These are phyloP conservation scores for Pelargonium fulgidum DNA, from an alignment of 441 rosid species.

Conservation along the genomic window DNA sequence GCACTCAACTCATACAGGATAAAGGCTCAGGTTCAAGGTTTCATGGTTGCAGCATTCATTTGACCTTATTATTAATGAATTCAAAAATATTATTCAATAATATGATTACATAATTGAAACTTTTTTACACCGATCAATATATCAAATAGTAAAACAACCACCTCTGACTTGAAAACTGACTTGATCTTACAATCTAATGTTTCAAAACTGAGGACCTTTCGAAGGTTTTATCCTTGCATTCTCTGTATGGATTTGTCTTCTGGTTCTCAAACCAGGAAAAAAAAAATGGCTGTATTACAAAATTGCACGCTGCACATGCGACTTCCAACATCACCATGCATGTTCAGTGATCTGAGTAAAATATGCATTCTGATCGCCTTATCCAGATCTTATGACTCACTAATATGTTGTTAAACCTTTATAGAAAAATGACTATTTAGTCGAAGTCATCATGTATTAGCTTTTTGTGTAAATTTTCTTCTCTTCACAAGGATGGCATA, in stretches of 20 bases:
- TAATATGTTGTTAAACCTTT: constrained; percentile 1
- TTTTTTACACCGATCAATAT: background rate
- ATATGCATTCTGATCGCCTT: background rate
- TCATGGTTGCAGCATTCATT: constrained; percentile 9
- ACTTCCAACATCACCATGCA: constrained; percentile 11
- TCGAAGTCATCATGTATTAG: background rate
- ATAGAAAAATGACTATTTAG: background rate
- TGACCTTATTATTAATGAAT: constrained; percentile 1
- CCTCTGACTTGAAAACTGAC: constrained; percentile 7
- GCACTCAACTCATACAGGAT: constrained; percentile 14
- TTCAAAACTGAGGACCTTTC: constrained; percentile 5
- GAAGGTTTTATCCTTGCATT: constrained; percentile 7
- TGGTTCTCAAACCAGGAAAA: background rate
- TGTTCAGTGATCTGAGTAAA: constrained; percentile 4
- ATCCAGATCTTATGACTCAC: background rate
- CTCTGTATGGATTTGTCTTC: background rate
- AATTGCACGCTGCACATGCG: background rate
- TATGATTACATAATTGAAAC: constrained; percentile 4
- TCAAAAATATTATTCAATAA: constrained; percentile 2
- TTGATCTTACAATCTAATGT: constrained; percentile 8
- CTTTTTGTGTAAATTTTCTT: background rate
- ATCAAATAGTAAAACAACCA: constrained; percentile 4
- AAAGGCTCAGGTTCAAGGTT: constrained; percentile 16
- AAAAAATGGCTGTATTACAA: background rate
- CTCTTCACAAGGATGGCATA: constrained; percentile 1